These are phyloP conservation scores for Phyllosticta capitalensis DNA, from an alignment of 2,329 filamentous ascomycete genomes.

Conservation along the genomic window DNA sequence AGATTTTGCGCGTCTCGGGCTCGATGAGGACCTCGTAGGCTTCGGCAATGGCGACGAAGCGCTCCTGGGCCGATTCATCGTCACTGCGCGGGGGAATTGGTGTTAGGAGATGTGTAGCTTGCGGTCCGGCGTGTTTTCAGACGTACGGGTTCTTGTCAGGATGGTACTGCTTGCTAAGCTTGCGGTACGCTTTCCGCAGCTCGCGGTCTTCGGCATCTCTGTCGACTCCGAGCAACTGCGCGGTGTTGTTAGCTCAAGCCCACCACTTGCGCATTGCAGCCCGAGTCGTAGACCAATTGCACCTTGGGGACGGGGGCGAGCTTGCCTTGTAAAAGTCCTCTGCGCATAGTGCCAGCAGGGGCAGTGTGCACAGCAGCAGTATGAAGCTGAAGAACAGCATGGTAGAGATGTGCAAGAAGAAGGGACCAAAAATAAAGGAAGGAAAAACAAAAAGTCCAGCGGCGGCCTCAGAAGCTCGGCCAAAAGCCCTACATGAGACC, in stretches of 20 bases:
- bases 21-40: slow-evolving; percentile 89
- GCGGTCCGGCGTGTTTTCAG: not conserved
- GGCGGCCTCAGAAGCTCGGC: not conserved
- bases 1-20: slow-evolving; percentile 70
- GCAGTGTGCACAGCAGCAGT: slow-evolving; percentile 33
- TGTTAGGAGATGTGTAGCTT: not conserved
- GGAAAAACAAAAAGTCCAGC: not conserved
- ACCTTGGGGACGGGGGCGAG: not conserved
- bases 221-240: slow-evolving; percentile 69
- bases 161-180: slow-evolving; percentile 89
- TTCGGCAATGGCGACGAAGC: slow-evolving; percentile 89
- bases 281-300: not conserved
- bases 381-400: slow-evolving; percentile 11
- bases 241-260: slow-evolving; percentile 5
- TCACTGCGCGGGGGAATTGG: slow-evolving; percentile 49
- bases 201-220: slow-evolving; percentile 74
- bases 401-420: not conserved
- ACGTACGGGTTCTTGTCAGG: slow-evolving; percentile 95
- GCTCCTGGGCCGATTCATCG: slow-evolving; percentile 70
- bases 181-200: slow-evolving; percentile 87
- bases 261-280: not conserved
- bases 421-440: not conserved
- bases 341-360: slow-evolving; percentile 36
- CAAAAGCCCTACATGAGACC: slow-evolving; percentile 5
- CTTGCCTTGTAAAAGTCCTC: slow-evolving; percentile 73